Evolutionary conservation across 768 basidiomycete species (phyloP), one percentile per base, ranked within the genome.

Genomic region (Strobilomyces echinocephalus): DNA sequence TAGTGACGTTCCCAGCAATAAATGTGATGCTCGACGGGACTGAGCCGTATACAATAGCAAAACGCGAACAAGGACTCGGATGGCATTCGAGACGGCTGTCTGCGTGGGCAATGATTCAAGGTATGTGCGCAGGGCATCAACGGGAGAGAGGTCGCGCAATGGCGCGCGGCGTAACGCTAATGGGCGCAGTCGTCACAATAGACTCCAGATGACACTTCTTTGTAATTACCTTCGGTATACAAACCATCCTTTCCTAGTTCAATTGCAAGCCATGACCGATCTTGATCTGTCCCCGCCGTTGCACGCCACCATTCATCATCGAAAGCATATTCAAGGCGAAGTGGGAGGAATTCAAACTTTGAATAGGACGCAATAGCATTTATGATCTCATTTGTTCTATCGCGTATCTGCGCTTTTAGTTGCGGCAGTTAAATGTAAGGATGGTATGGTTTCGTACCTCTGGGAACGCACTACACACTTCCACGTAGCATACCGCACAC

Each of bases 1-100:
- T n/a, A 91, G 72, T 2, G 83, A 85, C 14, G 88, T 86, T 56
- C 91, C 91, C 12, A 91, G 76, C 14, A 91, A 74, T 15, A 92
- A 73, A 65, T 92, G 89, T 0, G 90, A 90, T n/a, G 83, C 83
- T 5, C 68, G 65, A 5, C 73, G 77, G 1, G 77, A 74, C 24
- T 72, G 69, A 5, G 90, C 83, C 0, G 85, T 84, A 59, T 88
- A 76, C 16, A 91, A 71, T 24, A 91, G 73, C 12, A 93, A 73
- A n/a, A 91, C 69, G 18, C 88, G 81, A 49, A 76, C 76, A 14
- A 92, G 72, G 16, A 72, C 79, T 42, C 79, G 76, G 43, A 90
- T 73, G 1, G 85, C 77, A 28, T 71, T 79, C 6, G 78, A 74
- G 35, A 85, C 67, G 15, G 88, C 87, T 0, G 89, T 90, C 53